These are phyloP conservation scores for Boletus mariae DNA, from an alignment of 1,284 basidiomycete genomes.

Conservation along the genomic window DNA sequence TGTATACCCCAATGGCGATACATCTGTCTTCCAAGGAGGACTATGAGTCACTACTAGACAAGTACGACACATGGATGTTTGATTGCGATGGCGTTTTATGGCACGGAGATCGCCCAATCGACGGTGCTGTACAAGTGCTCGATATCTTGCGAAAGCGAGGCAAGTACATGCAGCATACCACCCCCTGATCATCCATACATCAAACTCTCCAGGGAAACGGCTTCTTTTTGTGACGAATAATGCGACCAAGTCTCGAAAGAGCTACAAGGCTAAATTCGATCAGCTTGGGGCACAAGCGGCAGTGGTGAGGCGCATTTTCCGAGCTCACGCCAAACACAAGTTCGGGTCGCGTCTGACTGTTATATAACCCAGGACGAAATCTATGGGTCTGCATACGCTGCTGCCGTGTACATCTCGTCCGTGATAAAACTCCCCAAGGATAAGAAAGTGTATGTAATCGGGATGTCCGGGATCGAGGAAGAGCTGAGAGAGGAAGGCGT, in stretches of 20 bases:
- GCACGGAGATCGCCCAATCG: constrained; percentile 80
- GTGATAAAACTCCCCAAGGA: constrained; percentile 86
- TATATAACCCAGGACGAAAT: constrained; percentile 78
- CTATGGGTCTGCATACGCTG: constrained; percentile 92
- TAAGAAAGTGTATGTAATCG: constrained; percentile 96
- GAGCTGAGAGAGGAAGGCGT: constrained; percentile 87
- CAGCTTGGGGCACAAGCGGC: constrained; percentile 81
- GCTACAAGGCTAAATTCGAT: constrained; percentile 90
- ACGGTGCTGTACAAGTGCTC: constrained; percentile 75
- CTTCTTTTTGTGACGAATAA: constrained; percentile 98
- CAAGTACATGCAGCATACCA: constrained; percentile 34
- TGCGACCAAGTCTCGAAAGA: constrained; percentile 88
- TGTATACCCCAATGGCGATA: constrained; percentile 33
- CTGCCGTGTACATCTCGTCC: constrained; percentile 89
- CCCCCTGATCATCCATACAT: not conserved
- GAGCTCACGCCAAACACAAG: no score
- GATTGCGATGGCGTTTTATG: constrained; percentile 98
- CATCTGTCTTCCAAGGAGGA: constrained; percentile 45
- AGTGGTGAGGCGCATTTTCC: constrained; percentile 48
- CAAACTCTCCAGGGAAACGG: constrained; percentile 62
- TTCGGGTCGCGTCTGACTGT: no score
- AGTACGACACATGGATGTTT: constrained; percentile 90
- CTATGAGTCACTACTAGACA: constrained; percentile 62
- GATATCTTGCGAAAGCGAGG: constrained; percentile 61
- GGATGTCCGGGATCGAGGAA: constrained; percentile 89